phyloP scores from a whole-genome alignment of 2,329 filamentous ascomycete genomes.

The Colletotrichum sojae region DNA sequence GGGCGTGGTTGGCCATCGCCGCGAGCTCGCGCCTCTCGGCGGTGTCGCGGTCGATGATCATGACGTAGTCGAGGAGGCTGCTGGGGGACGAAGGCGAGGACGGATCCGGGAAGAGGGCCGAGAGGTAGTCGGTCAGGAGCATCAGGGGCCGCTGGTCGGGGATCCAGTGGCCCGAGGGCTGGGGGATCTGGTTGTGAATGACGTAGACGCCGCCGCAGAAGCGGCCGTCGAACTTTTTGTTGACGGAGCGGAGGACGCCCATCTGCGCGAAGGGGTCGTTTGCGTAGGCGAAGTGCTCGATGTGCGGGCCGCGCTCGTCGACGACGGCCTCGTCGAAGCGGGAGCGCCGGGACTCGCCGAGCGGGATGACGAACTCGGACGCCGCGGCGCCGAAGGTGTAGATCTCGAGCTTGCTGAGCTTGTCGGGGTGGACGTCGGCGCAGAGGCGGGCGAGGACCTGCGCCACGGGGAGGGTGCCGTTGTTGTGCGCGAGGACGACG shows the following conservation, averaged over 20 bases:
- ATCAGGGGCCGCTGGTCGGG: slow-evolving; percentile 35
- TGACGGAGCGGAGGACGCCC: slow-evolving; percentile 54
- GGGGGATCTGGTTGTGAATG: slow-evolving; percentile 45
- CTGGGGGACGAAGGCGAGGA: slow-evolving; percentile 41
- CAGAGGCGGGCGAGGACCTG: slow-evolving; percentile 54
- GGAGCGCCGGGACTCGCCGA: slow-evolving; percentile 44
- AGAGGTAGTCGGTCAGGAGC: slow-evolving; percentile 53
- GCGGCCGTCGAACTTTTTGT: slow-evolving; percentile 52
- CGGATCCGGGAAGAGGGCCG: slow-evolving; percentile 52
- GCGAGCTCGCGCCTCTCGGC: slow-evolving; percentile 59
- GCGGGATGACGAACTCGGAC: slow-evolving; percentile 54
- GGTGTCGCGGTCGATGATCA: slow-evolving; percentile 56
- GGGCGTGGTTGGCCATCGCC: slow-evolving; percentile 53
- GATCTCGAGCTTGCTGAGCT: slow-evolving; percentile 56
- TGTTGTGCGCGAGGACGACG: slow-evolving; percentile 57
- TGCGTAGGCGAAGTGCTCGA: slow-evolving; percentile 54
- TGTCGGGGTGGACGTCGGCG: slow-evolving; percentile 53
- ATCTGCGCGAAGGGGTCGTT: slow-evolving; percentile 56
- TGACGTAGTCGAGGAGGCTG: slow-evolving; percentile 50
- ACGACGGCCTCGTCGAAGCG: slow-evolving; percentile 41
- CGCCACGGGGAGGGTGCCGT: slow-evolving; percentile 53
- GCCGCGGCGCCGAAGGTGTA: slow-evolving; percentile 60
- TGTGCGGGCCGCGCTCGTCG: slow-evolving; percentile 46
- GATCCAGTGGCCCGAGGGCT: slow-evolving; percentile 26
- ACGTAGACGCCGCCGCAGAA: slow-evolving; percentile 58